Evolutionary conservation across 2,329 filamentous ascomycete genomes (phyloP).

Genomic region (Alternaria consortialis): DNA sequence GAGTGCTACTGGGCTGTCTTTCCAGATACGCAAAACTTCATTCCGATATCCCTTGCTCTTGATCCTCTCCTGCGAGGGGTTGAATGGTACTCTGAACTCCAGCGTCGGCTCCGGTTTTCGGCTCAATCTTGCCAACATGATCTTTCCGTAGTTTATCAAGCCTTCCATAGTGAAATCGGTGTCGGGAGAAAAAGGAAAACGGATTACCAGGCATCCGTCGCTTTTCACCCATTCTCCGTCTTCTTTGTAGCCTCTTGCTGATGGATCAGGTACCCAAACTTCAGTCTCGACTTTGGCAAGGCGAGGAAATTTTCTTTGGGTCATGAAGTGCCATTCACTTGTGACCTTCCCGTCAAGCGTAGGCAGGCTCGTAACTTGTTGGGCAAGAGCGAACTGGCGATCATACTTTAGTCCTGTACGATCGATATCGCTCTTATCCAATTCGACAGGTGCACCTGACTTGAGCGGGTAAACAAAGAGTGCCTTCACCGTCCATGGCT

Average conservation of each 20-base stretch:
- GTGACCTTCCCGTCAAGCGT: constrained; percentile 54
- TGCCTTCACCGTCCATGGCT: constrained; percentile 65
- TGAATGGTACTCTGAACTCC: constrained; percentile 72
- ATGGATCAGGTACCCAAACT: constrained; percentile 74
- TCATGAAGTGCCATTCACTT: constrained; percentile 73
- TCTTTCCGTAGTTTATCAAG: constrained; percentile 43
- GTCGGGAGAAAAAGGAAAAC: constrained; percentile 65
- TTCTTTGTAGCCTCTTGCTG: constrained; percentile 60
- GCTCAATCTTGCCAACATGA: constrained; percentile 45
- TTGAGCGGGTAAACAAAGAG: constrained; percentile 85
- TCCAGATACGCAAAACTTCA: constrained; percentile 72
- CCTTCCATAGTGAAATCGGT: constrained; percentile 44
- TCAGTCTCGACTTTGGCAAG: constrained; percentile 74
- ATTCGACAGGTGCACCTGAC: constrained; percentile 79
- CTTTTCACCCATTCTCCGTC: constrained; percentile 61
- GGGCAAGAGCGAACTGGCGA: constrained; percentile 83
- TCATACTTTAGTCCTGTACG: constrained; percentile 78
- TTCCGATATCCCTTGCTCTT: constrained; percentile 66
- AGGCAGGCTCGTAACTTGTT: constrained; percentile 59
- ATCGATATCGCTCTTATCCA: constrained; percentile 70
- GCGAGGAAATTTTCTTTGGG: constrained; percentile 72
- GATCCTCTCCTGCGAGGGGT: constrained; percentile 67
- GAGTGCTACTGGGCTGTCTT: constrained; percentile 61
- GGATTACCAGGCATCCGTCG: constrained; percentile 70
- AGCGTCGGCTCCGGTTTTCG: constrained; percentile 64